Evolutionary conservation across 371 early-diverging fungal species (phyloP).

Genomic region (Chytridium lagenaria): DNA sequence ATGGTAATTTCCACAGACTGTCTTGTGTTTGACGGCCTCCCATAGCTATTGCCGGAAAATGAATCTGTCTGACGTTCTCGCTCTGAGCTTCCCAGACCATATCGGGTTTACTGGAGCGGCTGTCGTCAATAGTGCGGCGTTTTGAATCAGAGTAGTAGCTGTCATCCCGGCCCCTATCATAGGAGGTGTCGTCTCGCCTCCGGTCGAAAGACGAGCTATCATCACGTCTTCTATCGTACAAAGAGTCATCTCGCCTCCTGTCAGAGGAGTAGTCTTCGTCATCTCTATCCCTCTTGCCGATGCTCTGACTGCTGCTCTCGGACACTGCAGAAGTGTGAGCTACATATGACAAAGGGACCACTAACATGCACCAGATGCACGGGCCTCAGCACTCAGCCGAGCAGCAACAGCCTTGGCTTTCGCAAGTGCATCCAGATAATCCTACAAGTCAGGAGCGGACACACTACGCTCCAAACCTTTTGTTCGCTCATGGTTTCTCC

Average conservation of each 20-base stretch:
- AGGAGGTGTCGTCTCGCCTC: constrained; percentile 20
- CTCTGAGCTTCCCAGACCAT: constrained; percentile 39
- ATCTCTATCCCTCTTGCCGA: constrained; percentile 20
- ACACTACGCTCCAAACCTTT: too few relatives aligned
- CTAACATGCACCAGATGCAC: constrained; percentile 23
- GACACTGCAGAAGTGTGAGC: not conserved
- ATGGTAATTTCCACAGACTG: constrained; percentile 26
- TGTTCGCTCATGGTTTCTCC: too few relatives aligned
- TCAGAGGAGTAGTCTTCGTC: constrained; percentile 8
- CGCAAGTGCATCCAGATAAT: constrained; percentile 61
- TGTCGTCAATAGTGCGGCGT: not conserved
- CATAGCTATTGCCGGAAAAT: not conserved
- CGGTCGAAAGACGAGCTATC: constrained; percentile 10
- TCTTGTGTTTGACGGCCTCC: not conserved
- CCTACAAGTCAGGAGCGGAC: too few relatives aligned
- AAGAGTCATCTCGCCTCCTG: constrained; percentile 24
- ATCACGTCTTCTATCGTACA: constrained; percentile 1
- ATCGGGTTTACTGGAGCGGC: constrained; percentile 2
- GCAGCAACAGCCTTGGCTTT: constrained; percentile 88
- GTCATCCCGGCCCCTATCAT: constrained; percentile 12
- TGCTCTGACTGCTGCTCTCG: constrained; percentile 13
- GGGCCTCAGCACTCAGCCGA: constrained; percentile 60
- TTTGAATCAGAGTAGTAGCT: constrained; percentile 2
- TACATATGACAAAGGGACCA: not conserved
- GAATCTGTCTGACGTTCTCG: constrained; percentile 30